Evolutionary conservation across 108 stramenopile species (phyloP).

Genomic region (Skeletonema potamos): DNA sequence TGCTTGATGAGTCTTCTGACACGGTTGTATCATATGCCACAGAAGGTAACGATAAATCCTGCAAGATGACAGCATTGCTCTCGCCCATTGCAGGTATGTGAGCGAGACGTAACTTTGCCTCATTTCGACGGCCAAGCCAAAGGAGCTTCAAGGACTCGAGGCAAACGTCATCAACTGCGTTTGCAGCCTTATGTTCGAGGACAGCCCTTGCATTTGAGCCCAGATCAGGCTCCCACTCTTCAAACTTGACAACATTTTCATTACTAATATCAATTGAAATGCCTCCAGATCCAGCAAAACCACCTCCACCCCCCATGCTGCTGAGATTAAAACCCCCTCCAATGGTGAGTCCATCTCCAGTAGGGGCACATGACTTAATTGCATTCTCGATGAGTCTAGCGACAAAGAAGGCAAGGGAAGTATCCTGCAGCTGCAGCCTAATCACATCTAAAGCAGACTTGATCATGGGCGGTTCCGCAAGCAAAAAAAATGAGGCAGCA

Average conservation of each 20-base stretch:
- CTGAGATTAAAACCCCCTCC: conserved; percentile 47
- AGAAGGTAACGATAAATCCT: conserved; percentile 8
- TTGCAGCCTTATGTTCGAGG: conserved; percentile 22
- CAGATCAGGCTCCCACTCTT: conserved; percentile 60
- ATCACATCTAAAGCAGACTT: conserved; percentile 80
- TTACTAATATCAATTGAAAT: conserved; percentile 4
- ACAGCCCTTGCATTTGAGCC: conserved; percentile 37
- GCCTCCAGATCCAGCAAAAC: conserved; percentile 56
- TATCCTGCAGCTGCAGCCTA: conserved; percentile 69
- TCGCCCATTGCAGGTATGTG: conserved; percentile 24
- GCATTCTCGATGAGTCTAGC: conserved; percentile 67
- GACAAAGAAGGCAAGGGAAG: conserved; percentile 78
- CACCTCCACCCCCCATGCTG: conserved; percentile 78
- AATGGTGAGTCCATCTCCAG: conserved; percentile 30
- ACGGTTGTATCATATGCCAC: not conserved
- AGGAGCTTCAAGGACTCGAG: conserved; percentile 60
- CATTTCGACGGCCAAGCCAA: conserved; percentile 59
- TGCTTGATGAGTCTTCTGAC: not conserved
- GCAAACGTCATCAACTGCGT: conserved; percentile 37
- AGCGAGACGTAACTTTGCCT: conserved; percentile 47
- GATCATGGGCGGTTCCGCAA: conserved; percentile 78
- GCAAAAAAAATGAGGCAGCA: conserved; percentile 82
- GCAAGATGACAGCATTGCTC: not conserved
- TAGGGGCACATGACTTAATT: not conserved
- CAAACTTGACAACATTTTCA: conserved; percentile 48